phyloP scores from a whole-genome alignment of 1,284 basidiomycete species.

The Fomitopsis schrenkii region DNA sequence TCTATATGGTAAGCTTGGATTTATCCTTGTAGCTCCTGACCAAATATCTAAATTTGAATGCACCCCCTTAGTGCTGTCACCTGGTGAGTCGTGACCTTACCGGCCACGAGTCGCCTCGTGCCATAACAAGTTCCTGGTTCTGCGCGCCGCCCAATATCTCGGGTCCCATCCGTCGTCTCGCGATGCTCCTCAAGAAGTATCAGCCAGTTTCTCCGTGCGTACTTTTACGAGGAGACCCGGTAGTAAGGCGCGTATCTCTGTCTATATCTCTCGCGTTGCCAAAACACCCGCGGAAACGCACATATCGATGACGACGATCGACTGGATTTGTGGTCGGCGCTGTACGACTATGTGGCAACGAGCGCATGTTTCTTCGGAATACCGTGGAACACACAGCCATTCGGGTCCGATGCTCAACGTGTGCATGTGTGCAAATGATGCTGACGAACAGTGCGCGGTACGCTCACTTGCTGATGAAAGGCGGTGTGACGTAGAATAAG shows the following conservation, averaged over 20 bases:
- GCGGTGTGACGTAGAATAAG: neutral
- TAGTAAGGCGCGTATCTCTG: neutral
- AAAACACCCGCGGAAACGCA: neutral
- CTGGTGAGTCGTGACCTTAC: neutral
- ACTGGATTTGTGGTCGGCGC: neutral
- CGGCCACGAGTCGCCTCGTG: slow-evolving; percentile 1
- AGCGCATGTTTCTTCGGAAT: neutral
- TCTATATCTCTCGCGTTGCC: neutral
- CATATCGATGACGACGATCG: neutral
- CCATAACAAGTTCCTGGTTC: neutral
- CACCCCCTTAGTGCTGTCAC: neutral
- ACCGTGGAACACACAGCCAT: neutral
- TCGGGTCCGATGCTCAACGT: neutral
- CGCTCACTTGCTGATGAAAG: neutral
- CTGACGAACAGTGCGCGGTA: neutral
- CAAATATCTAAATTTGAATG: neutral
- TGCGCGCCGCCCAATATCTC: neutral
- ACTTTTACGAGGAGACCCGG: neutral
- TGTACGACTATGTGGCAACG: neutral
- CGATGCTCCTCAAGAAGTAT: neutral
- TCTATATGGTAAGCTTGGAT: too few species aligned
- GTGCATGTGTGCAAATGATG: neutral
- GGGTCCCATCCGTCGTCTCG: neutral
- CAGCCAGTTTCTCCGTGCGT: neutral
- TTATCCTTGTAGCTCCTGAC: too few species aligned